phyloP scores from a whole-genome alignment of 441 rosid genomes.

The Sinapis alba region DNA sequence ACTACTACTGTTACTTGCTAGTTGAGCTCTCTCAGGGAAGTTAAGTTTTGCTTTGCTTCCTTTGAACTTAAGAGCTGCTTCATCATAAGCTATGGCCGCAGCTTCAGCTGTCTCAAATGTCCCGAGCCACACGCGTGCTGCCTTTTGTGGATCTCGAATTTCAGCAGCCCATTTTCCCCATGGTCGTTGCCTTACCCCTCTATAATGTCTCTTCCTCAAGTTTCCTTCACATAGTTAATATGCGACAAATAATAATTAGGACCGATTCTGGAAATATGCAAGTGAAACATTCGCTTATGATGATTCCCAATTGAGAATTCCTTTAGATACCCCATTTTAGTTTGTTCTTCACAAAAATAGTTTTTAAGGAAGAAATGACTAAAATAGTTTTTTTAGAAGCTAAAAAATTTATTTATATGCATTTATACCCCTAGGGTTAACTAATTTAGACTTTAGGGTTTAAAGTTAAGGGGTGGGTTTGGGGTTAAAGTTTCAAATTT shows the following conservation, averaged over 20 bases:
- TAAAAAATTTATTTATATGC: no score
- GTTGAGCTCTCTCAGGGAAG: conserved; percentile 87
- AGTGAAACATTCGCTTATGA: no score
- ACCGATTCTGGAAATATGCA: no score
- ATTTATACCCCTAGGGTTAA: no score
- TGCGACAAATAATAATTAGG: neutral
- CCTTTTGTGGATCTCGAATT: conserved; percentile 85
- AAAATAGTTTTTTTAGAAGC: no score
- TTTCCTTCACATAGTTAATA: conserved; percentile 43
- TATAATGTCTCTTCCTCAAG: conserved; percentile 62
- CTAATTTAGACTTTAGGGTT: no score
- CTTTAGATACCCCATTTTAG: no score
- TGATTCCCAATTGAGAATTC: no score
- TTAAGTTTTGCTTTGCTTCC: conserved; percentile 95
- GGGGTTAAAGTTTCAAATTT: no score
- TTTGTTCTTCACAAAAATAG: no score
- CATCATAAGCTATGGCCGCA: conserved; percentile 87
- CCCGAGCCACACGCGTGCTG: conserved; percentile 92
- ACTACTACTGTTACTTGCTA: conserved; percentile 29
- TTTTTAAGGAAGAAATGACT: no score
- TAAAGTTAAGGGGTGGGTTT: no score
- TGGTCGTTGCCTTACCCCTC: conserved; percentile 92
- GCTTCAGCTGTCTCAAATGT: conserved; percentile 88
- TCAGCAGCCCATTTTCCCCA: conserved; percentile 96
- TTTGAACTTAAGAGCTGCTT: conserved; percentile 89